A percentile compares a stretch with the other conserved stretches of the same genome.
These are phyloP conservation scores for Zygotorulaspora danielsina DNA, from an alignment of 805 yeast species.

Conservation along the genomic window DNA sequence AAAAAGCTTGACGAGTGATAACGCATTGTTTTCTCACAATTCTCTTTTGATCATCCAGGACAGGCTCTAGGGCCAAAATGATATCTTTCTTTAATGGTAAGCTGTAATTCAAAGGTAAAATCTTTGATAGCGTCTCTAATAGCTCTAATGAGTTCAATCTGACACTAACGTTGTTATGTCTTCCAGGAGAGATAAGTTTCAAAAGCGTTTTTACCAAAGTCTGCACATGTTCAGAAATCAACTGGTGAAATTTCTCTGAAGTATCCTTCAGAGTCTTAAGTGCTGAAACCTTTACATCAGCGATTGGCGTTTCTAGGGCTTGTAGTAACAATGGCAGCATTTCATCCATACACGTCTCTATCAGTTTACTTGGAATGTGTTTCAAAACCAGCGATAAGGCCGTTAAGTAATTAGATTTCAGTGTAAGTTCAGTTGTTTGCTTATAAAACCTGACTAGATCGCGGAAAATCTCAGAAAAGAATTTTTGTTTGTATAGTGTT, in stretches of 20 bases:
- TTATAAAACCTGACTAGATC: constrained; percentile 47
- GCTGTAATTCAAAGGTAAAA: constrained; percentile 41
- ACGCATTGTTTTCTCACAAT: constrained; percentile 70
- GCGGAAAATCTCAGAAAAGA: constrained; percentile 60
- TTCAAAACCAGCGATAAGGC: constrained; percentile 65
- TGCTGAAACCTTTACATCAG: constrained; percentile 55
- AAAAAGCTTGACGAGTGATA: constrained; percentile 74
- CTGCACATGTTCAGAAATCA: constrained; percentile 51
- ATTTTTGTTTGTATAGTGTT: constrained; percentile 72
- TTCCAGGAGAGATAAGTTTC: constrained; percentile 25
- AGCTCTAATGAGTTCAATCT: constrained; percentile 56
- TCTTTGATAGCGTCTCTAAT: constrained; percentile 44
- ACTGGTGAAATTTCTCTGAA: constrained; percentile 49
- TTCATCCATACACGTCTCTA: constrained; percentile 57
- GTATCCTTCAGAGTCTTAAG: constrained; percentile 55
- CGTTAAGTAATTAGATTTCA: constrained; percentile 52
- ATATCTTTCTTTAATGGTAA: constrained; percentile 50
- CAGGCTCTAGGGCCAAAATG: constrained; percentile 44
- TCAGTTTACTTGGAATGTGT: constrained; percentile 57
- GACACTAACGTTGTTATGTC: constrained; percentile 44
- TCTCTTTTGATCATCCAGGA: constrained; percentile 72
- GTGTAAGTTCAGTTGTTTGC: constrained; percentile 19
- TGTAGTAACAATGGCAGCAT: constrained; percentile 71
- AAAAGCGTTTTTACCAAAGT: constrained; percentile 55
- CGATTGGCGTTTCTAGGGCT: constrained; percentile 47